A percentile compares a stretch with the other conserved stretches of the same genome.
These are phyloP conservation scores for Phlyctochytrium bullatum DNA, from an alignment of 192 early-diverging fungal genomes.

Conservation along the genomic window DNA sequence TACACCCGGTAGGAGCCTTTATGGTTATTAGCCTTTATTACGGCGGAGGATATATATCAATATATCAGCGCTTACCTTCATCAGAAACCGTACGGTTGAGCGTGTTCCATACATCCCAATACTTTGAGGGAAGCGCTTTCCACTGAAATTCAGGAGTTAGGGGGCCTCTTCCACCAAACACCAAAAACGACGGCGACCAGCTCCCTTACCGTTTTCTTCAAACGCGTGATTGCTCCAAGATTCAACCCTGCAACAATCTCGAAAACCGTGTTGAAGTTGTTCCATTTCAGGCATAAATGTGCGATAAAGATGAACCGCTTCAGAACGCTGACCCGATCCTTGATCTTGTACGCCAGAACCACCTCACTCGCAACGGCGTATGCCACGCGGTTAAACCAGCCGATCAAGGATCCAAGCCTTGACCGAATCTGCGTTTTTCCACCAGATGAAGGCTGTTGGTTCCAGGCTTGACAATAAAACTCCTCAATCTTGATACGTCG, in stretches of 20 bases:
- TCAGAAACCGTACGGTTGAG: conserved; percentile 58
- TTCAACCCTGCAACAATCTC: conserved; percentile 76
- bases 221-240: conserved; percentile 65
- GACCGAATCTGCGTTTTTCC: conserved; percentile 26
- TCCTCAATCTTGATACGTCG: conserved; percentile 62
- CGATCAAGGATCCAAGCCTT: conserved; percentile 30
- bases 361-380: conserved; percentile 55
- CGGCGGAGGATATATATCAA: conserved; percentile 18
- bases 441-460: conserved; percentile 34
- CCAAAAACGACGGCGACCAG: conserved; percentile 2
- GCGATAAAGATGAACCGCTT: conserved; percentile 61
- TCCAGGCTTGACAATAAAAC: conserved; percentile 48
- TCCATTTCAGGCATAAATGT: conserved; percentile 51
- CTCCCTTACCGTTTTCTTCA: conserved; percentile 53
- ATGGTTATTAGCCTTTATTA: conserved; percentile 5
- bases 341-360: conserved; percentile 30
- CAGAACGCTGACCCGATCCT: conserved; percentile 40
- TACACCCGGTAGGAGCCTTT: conserved; percentile 48
- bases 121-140: conserved; percentile 61
- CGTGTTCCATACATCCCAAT: conserved; percentile 58
- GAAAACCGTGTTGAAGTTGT: conserved; percentile 70
- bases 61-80: conserved; percentile 61
- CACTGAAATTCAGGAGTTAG: conserved; percentile 29
- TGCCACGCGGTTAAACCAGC: conserved; percentile 46
- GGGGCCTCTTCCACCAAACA: neutral